Conservation (phyloP, 768 basidiomycete species). For the Tricholoma hemisulphureum region DNA sequence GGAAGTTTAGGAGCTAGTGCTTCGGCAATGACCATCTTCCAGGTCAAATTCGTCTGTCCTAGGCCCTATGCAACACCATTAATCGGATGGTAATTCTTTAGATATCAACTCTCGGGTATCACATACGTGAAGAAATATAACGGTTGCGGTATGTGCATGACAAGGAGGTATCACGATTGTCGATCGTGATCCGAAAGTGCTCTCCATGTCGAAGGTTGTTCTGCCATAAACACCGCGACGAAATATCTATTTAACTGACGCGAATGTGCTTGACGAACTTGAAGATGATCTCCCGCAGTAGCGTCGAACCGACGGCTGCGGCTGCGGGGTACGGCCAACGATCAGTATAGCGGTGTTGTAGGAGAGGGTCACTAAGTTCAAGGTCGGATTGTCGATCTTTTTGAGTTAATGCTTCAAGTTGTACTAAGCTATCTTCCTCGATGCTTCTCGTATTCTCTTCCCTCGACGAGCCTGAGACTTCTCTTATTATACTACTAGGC, state of each 20-base stretch:
- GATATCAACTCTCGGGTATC: background rate
- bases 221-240: background rate
- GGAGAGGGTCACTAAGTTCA: too few relatives aligned
- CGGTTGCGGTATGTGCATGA: conserved; percentile 56
- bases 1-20: conserved; percentile 36
- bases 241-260: conserved; percentile 7
- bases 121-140: conserved; percentile 72
- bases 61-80: conserved; percentile 30
- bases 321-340: conserved; percentile 9
- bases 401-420: too few relatives aligned
- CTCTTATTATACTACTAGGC: too few relatives aligned
- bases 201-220: conserved; percentile 8
- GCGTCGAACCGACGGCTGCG: conserved; percentile 10
- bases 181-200: conserved; percentile 8
- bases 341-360: too few relatives aligned
- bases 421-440: too few relatives aligned
- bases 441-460: too few relatives aligned
- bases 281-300: conserved; percentile 8
- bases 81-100: background rate
- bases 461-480: too few relatives aligned
- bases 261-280: background rate
- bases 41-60: conserved; percentile 38
- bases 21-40: conserved; percentile 33
- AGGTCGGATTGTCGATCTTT: too few relatives aligned
- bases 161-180: conserved; percentile 19